Conservation (phyloP, 371 early-diverging fungal genomes). For the Lichtheimia ramosa region DNA sequence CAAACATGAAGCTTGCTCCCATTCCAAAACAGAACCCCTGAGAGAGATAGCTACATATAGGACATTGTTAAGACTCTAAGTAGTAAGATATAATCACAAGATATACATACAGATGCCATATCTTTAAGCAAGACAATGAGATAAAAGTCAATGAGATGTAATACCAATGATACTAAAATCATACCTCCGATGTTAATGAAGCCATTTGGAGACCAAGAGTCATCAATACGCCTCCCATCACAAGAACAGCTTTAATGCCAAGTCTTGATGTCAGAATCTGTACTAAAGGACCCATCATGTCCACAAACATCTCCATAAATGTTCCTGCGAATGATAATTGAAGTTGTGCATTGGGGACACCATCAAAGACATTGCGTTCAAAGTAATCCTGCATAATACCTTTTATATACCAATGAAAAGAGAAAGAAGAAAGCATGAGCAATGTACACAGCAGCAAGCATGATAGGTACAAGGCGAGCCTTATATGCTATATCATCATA, state of each 20-base stretch:
- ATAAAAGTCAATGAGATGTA: too few relatives aligned
- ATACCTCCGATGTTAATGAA: slow-evolving; percentile 29
- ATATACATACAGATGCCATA: not conserved
- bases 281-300: slow-evolving; percentile 30
- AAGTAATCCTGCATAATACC: slow-evolving; percentile 31
- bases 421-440: too few relatives aligned
- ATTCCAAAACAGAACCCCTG: slow-evolving; percentile 66
- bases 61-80: too few relatives aligned
- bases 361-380: slow-evolving; percentile 22
- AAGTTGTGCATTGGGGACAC: slow-evolving; percentile 16
- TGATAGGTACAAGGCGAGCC: too few relatives aligned
- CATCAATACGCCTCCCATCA: slow-evolving; percentile 22
- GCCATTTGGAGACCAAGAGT: slow-evolving; percentile 36
- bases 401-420: not conserved
- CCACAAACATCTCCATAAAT: slow-evolving; percentile 30
- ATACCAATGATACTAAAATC: not conserved
- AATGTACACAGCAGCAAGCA: too few relatives aligned
- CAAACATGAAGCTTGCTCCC: slow-evolving; percentile 58
- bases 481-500: too few relatives aligned
- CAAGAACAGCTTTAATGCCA: slow-evolving; percentile 27
- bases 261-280: slow-evolving; percentile 25
- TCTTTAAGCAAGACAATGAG: not conserved
- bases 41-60: too few relatives aligned
- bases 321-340: slow-evolving; percentile 43
- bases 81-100: too few relatives aligned